Percentiles rank a stretch among this genome's conserved stretches.
These are phyloP conservation scores for Breviolum minutum DNA, from an alignment of 73 alveolate species.

Conservation along the genomic window DNA sequence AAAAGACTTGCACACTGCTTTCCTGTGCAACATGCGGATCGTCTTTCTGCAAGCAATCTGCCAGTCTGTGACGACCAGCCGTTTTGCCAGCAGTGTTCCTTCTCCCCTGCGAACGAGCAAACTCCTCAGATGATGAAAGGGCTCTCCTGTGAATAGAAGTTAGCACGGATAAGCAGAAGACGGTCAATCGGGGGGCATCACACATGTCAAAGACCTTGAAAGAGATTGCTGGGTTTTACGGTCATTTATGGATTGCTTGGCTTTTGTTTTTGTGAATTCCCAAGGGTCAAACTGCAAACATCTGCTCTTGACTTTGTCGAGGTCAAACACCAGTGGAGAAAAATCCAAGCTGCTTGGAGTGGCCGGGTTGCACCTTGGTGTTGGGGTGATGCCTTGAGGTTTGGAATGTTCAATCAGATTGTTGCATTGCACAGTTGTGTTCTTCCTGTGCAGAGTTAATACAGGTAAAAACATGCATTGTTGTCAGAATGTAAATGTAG, in stretches of 20 bases:
- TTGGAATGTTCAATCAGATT: too few species aligned
- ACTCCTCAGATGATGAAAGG: not conserved
- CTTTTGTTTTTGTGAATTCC: too few species aligned
- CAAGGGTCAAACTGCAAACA: not conserved
- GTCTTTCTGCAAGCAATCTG: not conserved
- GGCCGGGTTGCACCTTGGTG: too few species aligned
- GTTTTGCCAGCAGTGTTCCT: constrained; percentile 85
- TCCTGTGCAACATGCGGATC: not conserved
- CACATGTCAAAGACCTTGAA: not conserved
- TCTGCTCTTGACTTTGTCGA: not conserved
- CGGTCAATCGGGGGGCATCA: not conserved
- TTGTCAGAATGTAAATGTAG: too few species aligned
- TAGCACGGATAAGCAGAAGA: too few species aligned
- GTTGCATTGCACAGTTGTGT: too few species aligned
- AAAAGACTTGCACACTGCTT: too few species aligned
- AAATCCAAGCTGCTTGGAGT: constrained; percentile 50
- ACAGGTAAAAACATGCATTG: too few species aligned
- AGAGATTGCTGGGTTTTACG: too few species aligned
- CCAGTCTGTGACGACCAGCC: constrained; percentile 83
- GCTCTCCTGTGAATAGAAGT: not conserved
- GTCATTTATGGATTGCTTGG: too few species aligned
- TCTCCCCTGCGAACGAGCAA: constrained; percentile 57
- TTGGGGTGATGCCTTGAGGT: too few species aligned
- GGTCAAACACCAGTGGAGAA: constrained; percentile 89
- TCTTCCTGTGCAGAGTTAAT: too few species aligned